phyloP scores from a whole-genome alignment of 306 rosid species.

The Fagus sylvatica region DNA sequence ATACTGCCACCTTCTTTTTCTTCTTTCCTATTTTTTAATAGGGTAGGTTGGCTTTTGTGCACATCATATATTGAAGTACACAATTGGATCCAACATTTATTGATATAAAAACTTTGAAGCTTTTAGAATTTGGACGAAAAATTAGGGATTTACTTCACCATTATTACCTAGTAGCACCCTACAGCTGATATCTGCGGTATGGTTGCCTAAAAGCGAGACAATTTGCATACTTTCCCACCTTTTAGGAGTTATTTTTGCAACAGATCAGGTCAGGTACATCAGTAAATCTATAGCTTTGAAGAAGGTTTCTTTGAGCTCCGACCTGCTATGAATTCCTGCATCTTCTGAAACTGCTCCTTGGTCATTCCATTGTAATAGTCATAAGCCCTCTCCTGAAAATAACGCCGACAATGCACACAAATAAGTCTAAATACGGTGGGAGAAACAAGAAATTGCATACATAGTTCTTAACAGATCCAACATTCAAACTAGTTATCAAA shows the following conservation, averaged over 20 bases:
- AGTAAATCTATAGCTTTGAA: conserved; percentile 61
- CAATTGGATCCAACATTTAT: background rate
- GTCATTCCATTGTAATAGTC: conserved; percentile 85
- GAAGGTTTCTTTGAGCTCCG: conserved; percentile 66
- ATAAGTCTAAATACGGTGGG: background rate
- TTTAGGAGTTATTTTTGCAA: background rate
- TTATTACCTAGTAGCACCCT: background rate
- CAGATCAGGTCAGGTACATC: background rate
- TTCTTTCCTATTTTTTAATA: too few relatives aligned
- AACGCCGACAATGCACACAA: background rate
- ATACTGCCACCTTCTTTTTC: too few relatives aligned
- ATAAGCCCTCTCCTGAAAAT: conserved; percentile 71
- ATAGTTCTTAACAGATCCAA: background rate
- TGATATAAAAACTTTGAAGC: background rate
- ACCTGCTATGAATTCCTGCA: conserved; percentile 88
- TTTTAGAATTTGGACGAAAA: background rate
- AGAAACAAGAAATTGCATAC: background rate
- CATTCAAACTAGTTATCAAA: too few relatives aligned
- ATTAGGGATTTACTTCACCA: background rate
- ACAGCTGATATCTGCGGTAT: background rate
- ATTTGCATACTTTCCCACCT: background rate
- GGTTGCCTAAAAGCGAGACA: background rate
- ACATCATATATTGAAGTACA: background rate
- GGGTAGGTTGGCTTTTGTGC: too few relatives aligned
- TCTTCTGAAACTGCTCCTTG: conserved; percentile 76